Conservation (phyloP, 805 yeast genomes). For the Metschnikowia henanensis region DNA sequence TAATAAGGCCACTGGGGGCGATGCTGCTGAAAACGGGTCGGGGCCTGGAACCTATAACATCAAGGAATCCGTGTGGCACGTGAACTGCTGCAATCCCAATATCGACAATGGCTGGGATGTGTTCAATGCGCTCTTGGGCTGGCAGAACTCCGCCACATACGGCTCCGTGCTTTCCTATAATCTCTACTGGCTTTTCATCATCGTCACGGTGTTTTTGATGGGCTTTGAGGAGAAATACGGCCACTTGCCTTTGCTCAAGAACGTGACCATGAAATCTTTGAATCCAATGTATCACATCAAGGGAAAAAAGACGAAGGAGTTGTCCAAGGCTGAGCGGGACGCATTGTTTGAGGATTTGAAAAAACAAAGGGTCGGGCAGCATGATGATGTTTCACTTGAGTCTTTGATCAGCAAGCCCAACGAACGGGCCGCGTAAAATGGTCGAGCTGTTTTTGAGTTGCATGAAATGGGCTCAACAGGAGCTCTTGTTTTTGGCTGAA, state of each 20-base stretch:
- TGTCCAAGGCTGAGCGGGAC: slow-evolving; percentile 50
- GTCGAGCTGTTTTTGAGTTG: no score
- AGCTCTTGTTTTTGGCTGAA: neutral
- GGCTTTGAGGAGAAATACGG: slow-evolving; percentile 82
- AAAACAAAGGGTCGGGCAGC: slow-evolving; percentile 1
- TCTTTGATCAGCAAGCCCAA: neutral
- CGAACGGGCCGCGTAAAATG: neutral
- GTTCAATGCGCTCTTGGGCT: slow-evolving; percentile 67
- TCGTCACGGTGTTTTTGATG: slow-evolving; percentile 57
- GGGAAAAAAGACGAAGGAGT: slow-evolving; percentile 61
- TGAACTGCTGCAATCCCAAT: slow-evolving; percentile 90
- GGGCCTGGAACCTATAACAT: slow-evolving; percentile 97
- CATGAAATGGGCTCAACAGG: no score
- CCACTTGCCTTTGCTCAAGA: slow-evolving; percentile 64
- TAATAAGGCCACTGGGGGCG: slow-evolving; percentile 79
- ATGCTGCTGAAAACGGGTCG: slow-evolving; percentile 87
- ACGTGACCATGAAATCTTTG: slow-evolving; percentile 44
- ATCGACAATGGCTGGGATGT: slow-evolving; percentile 92
- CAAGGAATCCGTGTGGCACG: slow-evolving; percentile 84
- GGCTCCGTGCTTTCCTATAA: slow-evolving; percentile 91
- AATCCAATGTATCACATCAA: slow-evolving; percentile 77
- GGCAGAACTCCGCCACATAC: slow-evolving; percentile 45
- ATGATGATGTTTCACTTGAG: neutral
- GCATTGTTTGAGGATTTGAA: slow-evolving; percentile 45
- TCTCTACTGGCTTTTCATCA: slow-evolving; percentile 78